Evolutionary conservation across 176 grass and related monocot species (phyloP).

Genomic region (Cenchrus americanus): DNA sequence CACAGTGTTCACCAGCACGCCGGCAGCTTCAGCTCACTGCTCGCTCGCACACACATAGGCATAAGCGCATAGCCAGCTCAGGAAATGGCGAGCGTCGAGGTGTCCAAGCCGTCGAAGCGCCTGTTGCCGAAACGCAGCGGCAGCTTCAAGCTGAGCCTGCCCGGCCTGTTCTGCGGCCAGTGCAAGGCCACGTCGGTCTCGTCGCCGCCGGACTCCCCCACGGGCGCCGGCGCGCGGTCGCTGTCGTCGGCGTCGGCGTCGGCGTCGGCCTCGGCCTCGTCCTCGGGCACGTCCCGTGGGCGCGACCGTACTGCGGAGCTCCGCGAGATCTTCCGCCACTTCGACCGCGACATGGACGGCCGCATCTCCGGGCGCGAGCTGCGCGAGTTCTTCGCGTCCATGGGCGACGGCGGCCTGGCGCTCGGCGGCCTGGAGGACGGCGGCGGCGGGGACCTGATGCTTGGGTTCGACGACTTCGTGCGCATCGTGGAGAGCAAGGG

Average conservation of each 20-base stretch:
- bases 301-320: slow-evolving; percentile 53
- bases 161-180: slow-evolving; percentile 50
- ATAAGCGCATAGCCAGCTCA: no score
- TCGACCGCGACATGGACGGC: slow-evolving; percentile 83
- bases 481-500: slow-evolving; percentile 72
- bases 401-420: slow-evolving; percentile 47
- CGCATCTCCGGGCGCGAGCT: slow-evolving; percentile 71
- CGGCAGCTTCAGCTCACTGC: not conserved
- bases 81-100: slow-evolving; percentile 57
- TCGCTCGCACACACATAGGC: not conserved
- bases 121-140: slow-evolving; percentile 46
- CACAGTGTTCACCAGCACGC: slow-evolving; percentile 1
- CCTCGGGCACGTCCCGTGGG: slow-evolving; percentile 32
- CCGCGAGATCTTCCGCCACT: slow-evolving; percentile 74
- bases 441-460: not conserved
- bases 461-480: slow-evolving; percentile 81
- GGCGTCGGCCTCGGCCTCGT: slow-evolving; percentile 28
- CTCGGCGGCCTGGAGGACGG: not conserved
- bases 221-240: slow-evolving; percentile 28
- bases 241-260: slow-evolving; percentile 34
- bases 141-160: slow-evolving; percentile 71
- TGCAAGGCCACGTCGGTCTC: slow-evolving; percentile 52
- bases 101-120: slow-evolving; percentile 48
- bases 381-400: slow-evolving; percentile 60
- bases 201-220: slow-evolving; percentile 54